Evolutionary conservation across 2,329 filamentous ascomycete species (phyloP).

Genomic region (Colletotrichum somersetense): DNA sequence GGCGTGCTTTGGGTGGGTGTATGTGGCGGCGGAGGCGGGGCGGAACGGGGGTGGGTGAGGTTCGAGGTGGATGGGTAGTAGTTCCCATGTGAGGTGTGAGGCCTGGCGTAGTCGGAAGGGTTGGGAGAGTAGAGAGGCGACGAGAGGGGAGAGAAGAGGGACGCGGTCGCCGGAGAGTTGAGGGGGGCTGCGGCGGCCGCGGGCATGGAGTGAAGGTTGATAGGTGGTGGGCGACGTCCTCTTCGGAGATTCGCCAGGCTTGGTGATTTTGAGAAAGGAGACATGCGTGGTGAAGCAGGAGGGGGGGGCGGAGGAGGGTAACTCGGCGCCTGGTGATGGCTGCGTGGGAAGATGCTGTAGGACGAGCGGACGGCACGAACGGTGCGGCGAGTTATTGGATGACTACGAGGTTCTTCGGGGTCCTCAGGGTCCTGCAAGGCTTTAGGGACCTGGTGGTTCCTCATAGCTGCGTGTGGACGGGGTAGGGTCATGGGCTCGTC

Average conservation of each 20-base stretch:
- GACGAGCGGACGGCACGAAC: conserved; percentile 41
- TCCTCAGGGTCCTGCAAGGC: conserved; percentile 32
- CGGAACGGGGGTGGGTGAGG: conserved; percentile 40
- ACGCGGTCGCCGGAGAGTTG: conserved; percentile 33
- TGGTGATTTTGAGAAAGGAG: conserved; percentile 14
- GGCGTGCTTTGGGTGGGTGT: conserved; percentile 8
- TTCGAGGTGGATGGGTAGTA: conserved; percentile 29
- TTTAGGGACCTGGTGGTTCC: not conserved
- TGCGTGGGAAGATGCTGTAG: conserved; percentile 42
- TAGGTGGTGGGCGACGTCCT: conserved; percentile 37
- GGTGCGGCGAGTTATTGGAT: conserved; percentile 42
- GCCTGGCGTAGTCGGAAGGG: conserved; percentile 26
- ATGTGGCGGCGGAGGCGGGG: conserved; percentile 35
- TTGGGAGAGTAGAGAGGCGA: conserved; percentile 32
- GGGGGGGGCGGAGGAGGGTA: conserved; percentile 33
- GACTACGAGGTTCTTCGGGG: not conserved
- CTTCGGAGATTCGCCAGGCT: conserved; percentile 32
- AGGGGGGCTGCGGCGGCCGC: conserved; percentile 14
- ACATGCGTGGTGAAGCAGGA: conserved; percentile 8
- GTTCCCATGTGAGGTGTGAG: conserved; percentile 35
- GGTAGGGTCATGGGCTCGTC: conserved; percentile 27
- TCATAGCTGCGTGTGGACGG: conserved; percentile 35
- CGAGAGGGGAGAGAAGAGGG: conserved; percentile 36
- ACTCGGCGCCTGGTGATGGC: conserved; percentile 18
- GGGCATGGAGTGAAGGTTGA: conserved; percentile 40